phyloP scores from a whole-genome alignment of 148 eudicot species.

The Amaranthus palmeri region DNA sequence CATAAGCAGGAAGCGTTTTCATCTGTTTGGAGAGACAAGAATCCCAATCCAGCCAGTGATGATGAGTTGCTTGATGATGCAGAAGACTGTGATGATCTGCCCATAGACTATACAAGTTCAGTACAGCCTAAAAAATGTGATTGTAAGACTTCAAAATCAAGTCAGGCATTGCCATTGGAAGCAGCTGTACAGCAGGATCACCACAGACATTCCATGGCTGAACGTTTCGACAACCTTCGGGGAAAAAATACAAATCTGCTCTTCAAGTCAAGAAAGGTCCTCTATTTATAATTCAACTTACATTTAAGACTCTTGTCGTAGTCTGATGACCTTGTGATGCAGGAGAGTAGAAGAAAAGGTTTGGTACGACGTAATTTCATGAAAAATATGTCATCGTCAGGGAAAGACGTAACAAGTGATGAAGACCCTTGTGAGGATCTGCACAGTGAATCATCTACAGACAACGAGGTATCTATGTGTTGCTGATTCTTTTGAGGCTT shows the following conservation, averaged over 20 bases:
- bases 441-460: constrained; percentile 48
- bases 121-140: constrained; percentile 28
- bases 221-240: constrained; percentile 51
- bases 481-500: constrained; percentile 6
- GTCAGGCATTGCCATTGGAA: constrained; percentile 29
- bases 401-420: constrained; percentile 25
- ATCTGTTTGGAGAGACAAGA: constrained; percentile 22
- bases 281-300: constrained; percentile 12
- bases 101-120: constrained; percentile 20
- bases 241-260: constrained; percentile 28
- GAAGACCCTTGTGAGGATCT: constrained; percentile 44
- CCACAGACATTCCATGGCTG: constrained; percentile 48
- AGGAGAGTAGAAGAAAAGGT: constrained; percentile 35
- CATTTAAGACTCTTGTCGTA: not conserved
- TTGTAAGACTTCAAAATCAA: constrained; percentile 27
- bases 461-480: constrained; percentile 42
- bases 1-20: constrained; percentile 22
- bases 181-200: constrained; percentile 19
- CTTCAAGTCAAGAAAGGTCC: constrained; percentile 37
- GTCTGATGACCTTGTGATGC: constrained; percentile 14
- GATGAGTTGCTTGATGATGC: constrained; percentile 31
- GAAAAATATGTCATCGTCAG: constrained; percentile 26
- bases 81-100: constrained; percentile 24
- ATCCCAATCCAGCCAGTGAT: constrained; percentile 25
- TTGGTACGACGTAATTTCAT: constrained; percentile 17